phyloP scores from a whole-genome alignment of 257 asterid species.

The Solanum clarkiae region DNA sequence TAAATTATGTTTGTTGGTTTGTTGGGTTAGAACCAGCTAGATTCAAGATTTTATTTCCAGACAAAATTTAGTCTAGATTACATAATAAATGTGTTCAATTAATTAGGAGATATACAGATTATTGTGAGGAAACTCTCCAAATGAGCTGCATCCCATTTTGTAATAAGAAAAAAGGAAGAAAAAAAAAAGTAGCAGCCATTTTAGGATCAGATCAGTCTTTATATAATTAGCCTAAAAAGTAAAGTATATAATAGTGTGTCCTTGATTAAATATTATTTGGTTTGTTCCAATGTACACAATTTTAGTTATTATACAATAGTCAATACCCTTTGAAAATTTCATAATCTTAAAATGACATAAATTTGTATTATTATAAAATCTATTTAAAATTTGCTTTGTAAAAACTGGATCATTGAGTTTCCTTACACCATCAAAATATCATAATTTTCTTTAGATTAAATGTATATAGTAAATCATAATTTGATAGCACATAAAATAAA shows the following conservation, averaged over 20 bases:
- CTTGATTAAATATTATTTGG: background rate
- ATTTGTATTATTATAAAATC: background rate
- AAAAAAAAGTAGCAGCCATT: background rate
- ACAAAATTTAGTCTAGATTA: background rate
- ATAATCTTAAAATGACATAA: no score
- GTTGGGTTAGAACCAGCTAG: background rate
- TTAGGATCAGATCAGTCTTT: background rate
- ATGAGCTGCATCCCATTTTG: background rate
- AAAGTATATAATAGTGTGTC: background rate
- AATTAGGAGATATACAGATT: background rate
- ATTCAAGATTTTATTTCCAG: background rate
- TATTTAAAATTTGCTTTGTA: no score
- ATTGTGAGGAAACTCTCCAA: background rate
- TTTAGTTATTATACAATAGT: no score
- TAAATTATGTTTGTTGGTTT: no score
- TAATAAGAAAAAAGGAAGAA: background rate
- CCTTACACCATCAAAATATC: background rate
- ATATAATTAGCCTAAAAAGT: background rate
- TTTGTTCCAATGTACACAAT: background rate
- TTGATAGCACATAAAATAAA: background rate
- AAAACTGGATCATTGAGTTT: background rate
- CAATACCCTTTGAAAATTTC: no score
- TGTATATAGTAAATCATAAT: background rate
- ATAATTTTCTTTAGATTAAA: background rate
- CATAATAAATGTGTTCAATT: background rate